Evolutionary conservation across 495 filamentous ascomycete genomes (phyloP).

Genomic region (Talaromyces wortmannii): DNA sequence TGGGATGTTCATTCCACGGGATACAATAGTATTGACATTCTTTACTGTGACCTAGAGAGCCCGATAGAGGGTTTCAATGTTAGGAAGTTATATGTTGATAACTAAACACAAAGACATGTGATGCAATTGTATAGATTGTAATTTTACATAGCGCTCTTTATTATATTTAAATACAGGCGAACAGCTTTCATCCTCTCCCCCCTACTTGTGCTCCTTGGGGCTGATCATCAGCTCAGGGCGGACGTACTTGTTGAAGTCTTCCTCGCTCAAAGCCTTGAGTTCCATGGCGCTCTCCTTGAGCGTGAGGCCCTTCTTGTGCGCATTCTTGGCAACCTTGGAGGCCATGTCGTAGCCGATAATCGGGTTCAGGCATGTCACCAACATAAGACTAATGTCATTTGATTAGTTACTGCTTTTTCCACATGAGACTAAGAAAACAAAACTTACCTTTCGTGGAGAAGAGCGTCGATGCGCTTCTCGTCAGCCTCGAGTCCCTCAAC

Average conservation of each 20-base stretch:
- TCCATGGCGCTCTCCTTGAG: conserved; percentile 93
- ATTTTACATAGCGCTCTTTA: background rate
- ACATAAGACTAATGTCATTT: conserved; percentile 69
- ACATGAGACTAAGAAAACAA: background rate
- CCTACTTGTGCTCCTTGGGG: conserved; percentile 57
- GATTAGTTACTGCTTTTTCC: conserved; percentile 4
- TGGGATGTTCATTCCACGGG: too few relatives aligned
- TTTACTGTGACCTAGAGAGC: too few relatives aligned
- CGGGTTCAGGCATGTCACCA: conserved; percentile 97
- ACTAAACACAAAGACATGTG: too few relatives aligned
- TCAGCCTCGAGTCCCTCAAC: conserved; percentile 87
- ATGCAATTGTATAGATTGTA: background rate
- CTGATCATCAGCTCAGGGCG: conserved; percentile 95
- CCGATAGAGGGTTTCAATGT: too few relatives aligned
- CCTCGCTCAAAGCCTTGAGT: conserved; percentile 79
- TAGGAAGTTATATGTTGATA: too few relatives aligned
- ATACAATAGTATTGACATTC: too few relatives aligned
- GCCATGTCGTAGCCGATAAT: conserved; percentile 99
- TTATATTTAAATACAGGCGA: background rate
- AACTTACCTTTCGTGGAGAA: conserved; percentile 77
- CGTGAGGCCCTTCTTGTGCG: conserved; percentile 94
- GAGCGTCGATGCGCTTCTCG: conserved; percentile 76
- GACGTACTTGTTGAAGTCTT: conserved; percentile 88
- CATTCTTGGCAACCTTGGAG: conserved; percentile 97
- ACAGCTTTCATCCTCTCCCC: background rate